These are phyloP conservation scores for Diophrys appendiculata DNA, from an alignment of 73 alveolate genomes.

Conservation along the genomic window DNA sequence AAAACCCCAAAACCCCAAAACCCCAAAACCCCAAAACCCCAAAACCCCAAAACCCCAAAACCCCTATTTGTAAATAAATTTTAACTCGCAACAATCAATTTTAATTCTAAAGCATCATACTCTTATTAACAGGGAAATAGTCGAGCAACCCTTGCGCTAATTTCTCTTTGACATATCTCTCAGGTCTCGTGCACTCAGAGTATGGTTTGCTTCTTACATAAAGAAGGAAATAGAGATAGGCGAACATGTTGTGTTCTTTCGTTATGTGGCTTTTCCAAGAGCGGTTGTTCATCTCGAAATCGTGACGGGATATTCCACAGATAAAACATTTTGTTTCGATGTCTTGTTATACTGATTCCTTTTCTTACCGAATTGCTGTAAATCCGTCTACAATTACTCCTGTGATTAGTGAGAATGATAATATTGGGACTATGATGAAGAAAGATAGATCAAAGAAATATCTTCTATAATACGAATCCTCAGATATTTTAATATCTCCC, in stretches of 20 bases:
- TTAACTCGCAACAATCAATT: too few species aligned
- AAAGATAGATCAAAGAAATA: conserved; percentile 85
- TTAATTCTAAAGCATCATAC: too few species aligned
- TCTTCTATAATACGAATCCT: conserved; percentile 69
- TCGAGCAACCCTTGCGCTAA: conserved; percentile 37
- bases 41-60: too few species aligned
- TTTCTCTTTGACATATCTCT: conserved; percentile 62
- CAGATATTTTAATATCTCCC: conserved; percentile 8
- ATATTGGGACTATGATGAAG: conserved; percentile 81
- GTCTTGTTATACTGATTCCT: conserved; percentile 70
- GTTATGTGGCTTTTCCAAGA: conserved; percentile 55
- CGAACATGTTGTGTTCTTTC: conserved; percentile 65
- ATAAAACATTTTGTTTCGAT: conserved; percentile 84
- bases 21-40: too few species aligned
- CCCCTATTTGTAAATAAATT: too few species aligned
- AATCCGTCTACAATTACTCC: conserved; percentile 94
- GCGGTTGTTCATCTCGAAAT: conserved; percentile 69
- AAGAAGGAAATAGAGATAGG: conserved; percentile 64
- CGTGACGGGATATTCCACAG: conserved; percentile 79
- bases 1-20: too few species aligned
- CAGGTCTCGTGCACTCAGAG: conserved; percentile 69
- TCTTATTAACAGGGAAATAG: conserved; percentile 60
- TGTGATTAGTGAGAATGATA: conserved; percentile 79
- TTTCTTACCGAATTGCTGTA: conserved; percentile 85
- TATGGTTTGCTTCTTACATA: conserved; percentile 41